Conservation (phyloP, 148 eudicot genomes). For the Amaranthus cruentus region DNA sequence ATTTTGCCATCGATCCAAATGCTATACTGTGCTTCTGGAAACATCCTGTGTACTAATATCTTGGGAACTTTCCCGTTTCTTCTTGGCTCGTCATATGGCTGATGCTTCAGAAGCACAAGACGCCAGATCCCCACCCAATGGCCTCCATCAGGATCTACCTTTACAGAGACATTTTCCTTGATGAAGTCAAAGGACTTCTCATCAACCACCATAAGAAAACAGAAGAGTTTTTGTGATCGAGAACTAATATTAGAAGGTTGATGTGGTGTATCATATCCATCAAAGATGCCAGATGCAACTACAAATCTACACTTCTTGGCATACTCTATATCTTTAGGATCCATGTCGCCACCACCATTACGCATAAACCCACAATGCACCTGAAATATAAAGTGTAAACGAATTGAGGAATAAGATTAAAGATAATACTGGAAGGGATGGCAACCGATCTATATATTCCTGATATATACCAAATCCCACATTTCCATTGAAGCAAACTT, state of each 20-base stretch:
- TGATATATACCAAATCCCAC: background rate
- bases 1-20: constrained; percentile 99
- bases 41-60: constrained; percentile 82
- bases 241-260: constrained; percentile 79
- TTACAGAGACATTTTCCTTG: constrained; percentile 65
- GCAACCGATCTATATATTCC: background rate
- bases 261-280: constrained; percentile 94
- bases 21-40: constrained; percentile 86
- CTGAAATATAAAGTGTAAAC: constrained; percentile 33
- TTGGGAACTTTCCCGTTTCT: constrained; percentile 96
- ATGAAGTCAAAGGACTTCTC: constrained; percentile 77
- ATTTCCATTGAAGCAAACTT: background rate
- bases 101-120: constrained; percentile 69
- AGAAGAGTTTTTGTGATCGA: constrained; percentile 75
- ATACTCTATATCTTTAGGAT: constrained; percentile 58
- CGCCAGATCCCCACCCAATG: constrained; percentile 98
- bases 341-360: constrained; percentile 89
- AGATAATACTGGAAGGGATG: background rate
- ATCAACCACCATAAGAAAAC: constrained; percentile 96
- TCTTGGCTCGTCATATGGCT: constrained; percentile 93
- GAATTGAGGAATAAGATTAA: background rate
- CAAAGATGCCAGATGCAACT: constrained; percentile 95
- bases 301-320: constrained; percentile 81
- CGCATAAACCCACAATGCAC: constrained; percentile 93
- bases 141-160: constrained; percentile 67